Base-by-base conservation (phyloP, 768 basidiomycete species). In the Boletales sp. region DNA sequence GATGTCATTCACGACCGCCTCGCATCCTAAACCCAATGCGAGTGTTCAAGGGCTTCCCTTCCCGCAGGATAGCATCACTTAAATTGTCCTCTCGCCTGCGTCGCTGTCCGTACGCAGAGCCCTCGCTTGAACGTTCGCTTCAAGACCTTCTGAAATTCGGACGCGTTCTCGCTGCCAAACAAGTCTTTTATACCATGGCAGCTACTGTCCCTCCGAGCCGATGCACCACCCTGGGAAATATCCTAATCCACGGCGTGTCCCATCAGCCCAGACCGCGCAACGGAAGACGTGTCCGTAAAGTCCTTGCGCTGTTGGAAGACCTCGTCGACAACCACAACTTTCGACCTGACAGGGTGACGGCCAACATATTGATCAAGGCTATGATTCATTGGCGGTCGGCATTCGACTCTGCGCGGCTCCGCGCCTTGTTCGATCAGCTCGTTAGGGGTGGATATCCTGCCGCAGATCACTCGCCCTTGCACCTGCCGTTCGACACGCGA, bases 301-400 rank as follows among this genome's bases (percentile, higher is more conserved):
- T 77, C 24, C 47, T 70, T 17, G 62, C 60, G 5, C 65, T 73
- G 29, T 71, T 81, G 46, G 63, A 72, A 32, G 52, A 69, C 12
- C 73, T 90, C 29, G 62, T 70, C 39, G 56, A 65, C 42, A 60
- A 70, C 39, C 72, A 74, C 34, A 73, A 67, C 8, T 87, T 90
- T 60, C 60, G 61, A 11, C 80, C 83, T 9, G 87, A 92, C 62
- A 74, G 83, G 10, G 71, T 86, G 35, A 90, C 90, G 5, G 69
- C 79, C 48, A 90, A 91, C 58, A 79, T 90, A 41, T 45, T 90
- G 39, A 51, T 88, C 52, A 83, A 83, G 61, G 76, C 74, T 8
- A 69, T 84, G 53, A 64, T 91, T 50, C 63, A 66, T 15, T 85
- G 82, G 79, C 69, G 67, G 30, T 52, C 60, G 1, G 69, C 68